Percentiles rank a stretch among this genome's conserved stretches.
These are phyloP conservation scores for Curvularia hawaiiensis DNA, from an alignment of 2,329 filamentous ascomycete genomes.

Conservation along the genomic window DNA sequence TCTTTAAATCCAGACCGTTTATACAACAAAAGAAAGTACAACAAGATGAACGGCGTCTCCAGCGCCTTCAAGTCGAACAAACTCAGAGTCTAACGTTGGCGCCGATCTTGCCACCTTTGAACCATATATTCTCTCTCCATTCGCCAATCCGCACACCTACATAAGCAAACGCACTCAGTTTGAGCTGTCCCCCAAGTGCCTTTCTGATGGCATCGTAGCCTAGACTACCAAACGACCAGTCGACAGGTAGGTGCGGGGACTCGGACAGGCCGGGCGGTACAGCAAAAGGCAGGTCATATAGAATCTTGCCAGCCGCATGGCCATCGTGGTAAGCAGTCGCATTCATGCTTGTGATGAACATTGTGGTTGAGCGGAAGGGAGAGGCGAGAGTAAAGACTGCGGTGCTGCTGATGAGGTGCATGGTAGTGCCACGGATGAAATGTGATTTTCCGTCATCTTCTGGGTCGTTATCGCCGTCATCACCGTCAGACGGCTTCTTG, in stretches of 20 bases:
- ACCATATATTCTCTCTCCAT: slow-evolving; percentile 71
- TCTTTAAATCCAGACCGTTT: not conserved
- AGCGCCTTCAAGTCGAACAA: not conserved
- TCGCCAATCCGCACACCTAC: slow-evolving; percentile 75
- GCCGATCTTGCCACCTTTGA: slow-evolving; percentile 52
- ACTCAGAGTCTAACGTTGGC: slow-evolving; percentile 52
- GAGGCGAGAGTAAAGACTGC: slow-evolving; percentile 84
- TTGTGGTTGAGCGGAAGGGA: slow-evolving; percentile 72
- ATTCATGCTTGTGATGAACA: slow-evolving; percentile 80
- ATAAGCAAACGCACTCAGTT: slow-evolving; percentile 76
- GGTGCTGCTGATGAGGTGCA: slow-evolving; percentile 86
- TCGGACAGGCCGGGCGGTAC: slow-evolving; percentile 75
- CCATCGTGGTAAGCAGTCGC: slow-evolving; percentile 87
- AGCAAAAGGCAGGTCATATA: slow-evolving; percentile 74
- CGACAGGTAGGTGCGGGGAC: slow-evolving; percentile 80
- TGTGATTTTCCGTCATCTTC: slow-evolving; percentile 56
- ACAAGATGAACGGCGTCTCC: not conserved
- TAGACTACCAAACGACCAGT: slow-evolving; percentile 76
- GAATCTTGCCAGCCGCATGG: slow-evolving; percentile 76
- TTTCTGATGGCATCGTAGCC: slow-evolving; percentile 82
- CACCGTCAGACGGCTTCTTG: slow-evolving; percentile 55
- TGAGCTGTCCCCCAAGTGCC: slow-evolving; percentile 79
- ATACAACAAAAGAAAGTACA: not conserved
- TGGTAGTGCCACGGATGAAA: slow-evolving; percentile 83
- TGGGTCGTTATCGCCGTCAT: slow-evolving; percentile 28